These are phyloP conservation scores for Russula earlei DNA, from an alignment of 768 basidiomycete genomes.

Conservation along the genomic window DNA sequence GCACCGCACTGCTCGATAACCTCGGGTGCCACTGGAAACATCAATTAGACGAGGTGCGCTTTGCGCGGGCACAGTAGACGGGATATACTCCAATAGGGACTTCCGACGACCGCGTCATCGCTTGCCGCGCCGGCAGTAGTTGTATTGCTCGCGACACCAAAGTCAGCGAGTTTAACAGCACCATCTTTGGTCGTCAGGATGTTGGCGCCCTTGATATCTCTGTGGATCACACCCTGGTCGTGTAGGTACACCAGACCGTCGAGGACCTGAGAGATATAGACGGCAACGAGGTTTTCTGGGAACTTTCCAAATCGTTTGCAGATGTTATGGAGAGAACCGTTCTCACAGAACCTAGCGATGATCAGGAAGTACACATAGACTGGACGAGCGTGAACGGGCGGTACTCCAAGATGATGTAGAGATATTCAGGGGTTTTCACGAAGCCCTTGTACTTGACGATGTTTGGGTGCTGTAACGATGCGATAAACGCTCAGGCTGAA, in stretches of 20 bases:
- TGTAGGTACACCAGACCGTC: constrained; percentile 95
- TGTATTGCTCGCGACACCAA: constrained; percentile 85
- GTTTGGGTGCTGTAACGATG: constrained; percentile 64
- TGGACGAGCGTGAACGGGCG: constrained; percentile 19
- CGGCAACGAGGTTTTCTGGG: constrained; percentile 91
- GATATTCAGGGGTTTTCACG: constrained; percentile 85
- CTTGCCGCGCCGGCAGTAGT: constrained; percentile 56
- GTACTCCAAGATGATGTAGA: constrained; percentile 95
- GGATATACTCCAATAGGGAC: constrained; percentile 93
- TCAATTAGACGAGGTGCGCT: background rate
- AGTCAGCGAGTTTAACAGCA: constrained; percentile 96
- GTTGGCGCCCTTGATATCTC: constrained; percentile 98
- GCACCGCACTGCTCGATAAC: constrained; percentile 98
- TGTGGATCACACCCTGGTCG: constrained; percentile 98
- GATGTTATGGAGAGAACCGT: constrained; percentile 91
- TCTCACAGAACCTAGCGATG: constrained; percentile 81
- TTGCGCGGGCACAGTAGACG: background rate
- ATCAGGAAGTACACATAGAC: background rate
- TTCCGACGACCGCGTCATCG: constrained; percentile 92
- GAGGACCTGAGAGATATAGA: constrained; percentile 93
- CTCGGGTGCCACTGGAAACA: constrained; percentile 82
- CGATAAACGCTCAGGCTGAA: background rate
- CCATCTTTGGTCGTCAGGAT: constrained; percentile 99
- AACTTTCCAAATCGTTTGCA: constrained; percentile 98
- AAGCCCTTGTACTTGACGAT: constrained; percentile 99